These are phyloP conservation scores for Pyrenophora tritici-repentis DNA, from an alignment of 2,329 filamentous ascomycete genomes.

Conservation along the genomic window DNA sequence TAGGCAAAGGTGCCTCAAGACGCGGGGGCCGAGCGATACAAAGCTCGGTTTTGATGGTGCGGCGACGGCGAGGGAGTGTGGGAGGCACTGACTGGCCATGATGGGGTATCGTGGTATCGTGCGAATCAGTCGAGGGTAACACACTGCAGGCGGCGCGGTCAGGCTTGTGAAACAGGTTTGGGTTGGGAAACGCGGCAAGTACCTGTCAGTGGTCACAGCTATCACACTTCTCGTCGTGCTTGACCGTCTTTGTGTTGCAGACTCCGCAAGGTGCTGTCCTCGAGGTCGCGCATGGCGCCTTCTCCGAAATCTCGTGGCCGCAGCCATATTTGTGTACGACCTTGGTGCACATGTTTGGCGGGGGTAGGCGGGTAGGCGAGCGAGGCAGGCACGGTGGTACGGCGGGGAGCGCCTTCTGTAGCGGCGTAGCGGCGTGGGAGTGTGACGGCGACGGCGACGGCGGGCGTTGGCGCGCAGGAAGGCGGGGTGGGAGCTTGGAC, in stretches of 20 bases:
- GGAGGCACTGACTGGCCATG: conserved; percentile 39
- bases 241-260: conserved; percentile 51
- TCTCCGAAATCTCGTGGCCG: conserved; percentile 51
- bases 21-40: conserved; percentile 27
- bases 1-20: conserved; percentile 27
- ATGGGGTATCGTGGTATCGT: conserved; percentile 43
- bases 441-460: conserved; percentile 2
- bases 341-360: conserved; percentile 52
- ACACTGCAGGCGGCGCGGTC: conserved; percentile 33
- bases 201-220: conserved; percentile 52
- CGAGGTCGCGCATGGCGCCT: conserved; percentile 54
- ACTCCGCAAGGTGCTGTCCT: conserved; percentile 49
- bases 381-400: conserved; percentile 23
- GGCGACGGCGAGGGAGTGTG: conserved; percentile 30
- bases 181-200: conserved; percentile 18
- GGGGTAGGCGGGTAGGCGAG: conserved; percentile 18
- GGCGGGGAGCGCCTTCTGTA: conserved; percentile 28
- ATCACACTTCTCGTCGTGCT: conserved; percentile 56
- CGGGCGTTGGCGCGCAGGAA: conserved; percentile 13
- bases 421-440: conserved; percentile 21
- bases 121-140: conserved; percentile 38
- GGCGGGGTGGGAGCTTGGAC: conserved; percentile 28
- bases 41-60: conserved; percentile 30
- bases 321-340: conserved; percentile 55
- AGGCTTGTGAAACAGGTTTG: conserved; percentile 32